Base-by-base conservation (phyloP, 768 basidiomycete genomes). In the Dioszegia crocea region DNA sequence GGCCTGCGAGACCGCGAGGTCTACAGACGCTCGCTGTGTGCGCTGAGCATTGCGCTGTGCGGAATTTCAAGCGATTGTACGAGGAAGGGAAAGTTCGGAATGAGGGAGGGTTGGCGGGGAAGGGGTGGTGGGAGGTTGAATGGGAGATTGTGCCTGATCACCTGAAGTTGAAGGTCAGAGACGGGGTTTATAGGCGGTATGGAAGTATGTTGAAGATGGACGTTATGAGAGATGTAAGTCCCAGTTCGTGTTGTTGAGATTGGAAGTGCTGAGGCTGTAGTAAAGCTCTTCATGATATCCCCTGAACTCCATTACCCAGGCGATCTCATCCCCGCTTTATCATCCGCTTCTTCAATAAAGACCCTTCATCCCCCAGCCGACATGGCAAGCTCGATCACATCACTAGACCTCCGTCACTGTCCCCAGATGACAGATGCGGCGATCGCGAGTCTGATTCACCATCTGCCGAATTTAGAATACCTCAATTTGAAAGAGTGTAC, bases 401-500 rank as follows among this genome's bases (percentile, higher is more conserved):
- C 56, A 21, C 57, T 73, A 10, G 43, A 31, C 5, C 41, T 73
- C 5, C 63, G 51, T 2, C 62, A 73, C 31, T 57, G 61, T n/a
- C 27, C 47, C 9, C 48, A 56, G 53, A 62, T 60, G 11, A 52
- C 57, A 11, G 71, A 73, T 49, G 33, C 62, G 9, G 63, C 68
- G 10, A 55, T 73, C 6, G 63, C 67, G 26, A 60, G 58, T 2
- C n/a, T 73, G 43, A 61, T 73, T 6, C 43, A 58, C 21, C 39
- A 58, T 33, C 26, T 73, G 40, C 64, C 71, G 3, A 61, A 66
- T 36, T 54, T 73, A 2, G 60, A 67, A 31, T 39, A 24, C 12
- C 49, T 73, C 50, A 69, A 69, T 36, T 46, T 73, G 12, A 65
- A 67, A 52, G 71, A 68, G 11, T 69, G 68, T 57, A 50, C 41